These are phyloP conservation scores for Verbena officinalis DNA, from an alignment of 257 asterid species.

Conservation along the genomic window DNA sequence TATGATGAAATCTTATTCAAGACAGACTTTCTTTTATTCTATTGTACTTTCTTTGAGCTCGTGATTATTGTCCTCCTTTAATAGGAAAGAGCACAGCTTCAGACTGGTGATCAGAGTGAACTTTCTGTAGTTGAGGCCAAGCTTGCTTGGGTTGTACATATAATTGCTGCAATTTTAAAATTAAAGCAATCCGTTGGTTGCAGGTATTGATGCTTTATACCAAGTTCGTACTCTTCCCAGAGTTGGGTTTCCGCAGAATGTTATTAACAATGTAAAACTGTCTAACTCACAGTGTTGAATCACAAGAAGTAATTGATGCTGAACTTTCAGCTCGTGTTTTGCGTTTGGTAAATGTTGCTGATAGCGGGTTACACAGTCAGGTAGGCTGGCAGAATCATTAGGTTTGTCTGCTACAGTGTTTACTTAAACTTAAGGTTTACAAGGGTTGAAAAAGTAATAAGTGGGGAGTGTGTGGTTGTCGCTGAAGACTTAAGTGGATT, in stretches of 20 bases:
- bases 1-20: conserved; percentile 40
- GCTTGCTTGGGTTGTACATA: conserved; percentile 97
- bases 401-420: conserved; percentile 10
- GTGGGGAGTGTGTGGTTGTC: not conserved
- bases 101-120: conserved; percentile 65
- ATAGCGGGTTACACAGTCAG: conserved; percentile 86
- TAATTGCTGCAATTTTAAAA: conserved; percentile 85
- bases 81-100: conserved; percentile 87
- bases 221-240: conserved; percentile 19
- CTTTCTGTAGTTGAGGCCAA: conserved; percentile 80
- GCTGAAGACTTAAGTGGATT: not conserved
- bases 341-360: conserved; percentile 83
- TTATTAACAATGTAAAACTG: conserved; percentile 23
- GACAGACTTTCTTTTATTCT: conserved; percentile 7
- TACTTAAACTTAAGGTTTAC: conserved; percentile 9
- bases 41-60: conserved; percentile 10
- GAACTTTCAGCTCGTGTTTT: conserved; percentile 96
- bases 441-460: conserved; percentile 4
- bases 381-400: conserved; percentile 39
- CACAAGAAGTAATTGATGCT: conserved; percentile 94
- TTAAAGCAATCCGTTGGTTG: conserved; percentile 77
- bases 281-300: conserved; percentile 63
- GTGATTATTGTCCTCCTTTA: not conserved
- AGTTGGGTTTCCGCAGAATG: conserved; percentile 10
- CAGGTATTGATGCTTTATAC: conserved; percentile 49